Evolutionary conservation across 805 yeast genomes (phyloP), one percentile per base, ranked within the genome.

Genomic region (Myxozyma mucilagina): DNA sequence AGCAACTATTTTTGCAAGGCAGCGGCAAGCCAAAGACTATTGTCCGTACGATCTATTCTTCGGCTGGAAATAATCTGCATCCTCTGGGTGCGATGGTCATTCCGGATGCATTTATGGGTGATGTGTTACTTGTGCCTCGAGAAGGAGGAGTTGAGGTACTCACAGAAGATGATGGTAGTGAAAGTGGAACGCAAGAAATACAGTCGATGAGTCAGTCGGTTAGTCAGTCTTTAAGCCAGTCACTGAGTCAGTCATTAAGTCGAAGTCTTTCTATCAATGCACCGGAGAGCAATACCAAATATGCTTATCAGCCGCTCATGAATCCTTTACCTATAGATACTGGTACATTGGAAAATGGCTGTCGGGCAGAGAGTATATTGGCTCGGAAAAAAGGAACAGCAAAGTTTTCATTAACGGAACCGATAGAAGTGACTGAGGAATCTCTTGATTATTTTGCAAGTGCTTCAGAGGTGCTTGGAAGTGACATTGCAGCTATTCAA

Each of bases 401-500:
- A 43, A 57, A 24, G 11, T 64, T 69, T 36, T 52, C 68, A 5
- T 20, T 60, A 35, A 52, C 68, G 0, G 71, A 67, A 29, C 58
- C 57, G 24, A 55, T 71, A 14, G 61, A 51, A 6, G 70, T 71
- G 29, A 64, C 66, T n/a, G 60, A 68, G n/a, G 68, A 61, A 29
- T 48, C 68, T 4, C 48, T 72, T 39, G 64, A 59, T 18, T 68
- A 60, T 47, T 64, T 73, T 24, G 64, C 67, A n/a, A 54, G 58
- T 32, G 47, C 71, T 0, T 63, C 72, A 1, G 66, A 57, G 31
- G 44, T 60, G 32, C 66, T 64, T 34, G 63, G 72, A 35, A 56
- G 56, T 11, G 68, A 71, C 29, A 60, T 73, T 0, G 63, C 70
- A 4, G 63, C 67, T n/a, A 62, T 74, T 14, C 74, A 76, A 53